Base-by-base conservation (phyloP, 2,329 filamentous ascomycete species). In the Gyromitra esculenta region DNA sequence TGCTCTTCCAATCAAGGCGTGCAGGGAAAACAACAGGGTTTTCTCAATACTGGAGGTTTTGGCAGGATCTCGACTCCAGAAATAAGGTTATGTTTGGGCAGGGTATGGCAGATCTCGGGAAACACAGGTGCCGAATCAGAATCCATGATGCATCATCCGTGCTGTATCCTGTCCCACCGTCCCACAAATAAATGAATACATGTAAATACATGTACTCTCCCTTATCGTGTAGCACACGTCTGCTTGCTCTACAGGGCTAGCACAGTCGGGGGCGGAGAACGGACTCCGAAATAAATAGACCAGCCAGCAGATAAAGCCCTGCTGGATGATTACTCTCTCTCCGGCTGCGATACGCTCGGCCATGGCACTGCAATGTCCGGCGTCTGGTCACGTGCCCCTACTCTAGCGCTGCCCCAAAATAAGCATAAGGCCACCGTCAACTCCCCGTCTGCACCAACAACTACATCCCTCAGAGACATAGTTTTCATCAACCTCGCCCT, bases 381-480 rank as follows among this genome's bases (percentile, higher is more conserved):
- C n/a, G n/a, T 31, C 52, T 56, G 4, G 21, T 43, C 57, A 60
- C 57, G 57, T 60, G 57, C 13, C 8, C 15, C 5, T n/a, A 4
- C 25, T 21, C 57, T 60, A 60, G 57, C 57, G 35, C 37, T 37
- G 52, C 15, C 39, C 52, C 11, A 50, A 45, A 59, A 69, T 60
- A 48, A 39, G 41, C 66, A 50, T 60, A 69, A 69, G 66, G 54
- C 66, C 66, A 69, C 65, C 52, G 21, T 67, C 31, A 67, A 25
- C 65, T 69, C 54, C 54, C 11, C 7, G 15, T 50, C 54, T 9
- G 41, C 43, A 18, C 64, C 35, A 21, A n/a, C 50, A 9, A n/a
- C 43, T 6, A 31, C 6, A 39, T 65, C 43, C 25, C n/a, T 5
- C 25, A 31, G 25, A 43, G 21, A 64, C 13, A 48, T 13, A 43